Evolutionary conservation across 2,329 filamentous ascomycete genomes (phyloP), one percentile per base, ranked within the genome.

Genomic region (Sporothrix brunneoviolacea): DNA sequence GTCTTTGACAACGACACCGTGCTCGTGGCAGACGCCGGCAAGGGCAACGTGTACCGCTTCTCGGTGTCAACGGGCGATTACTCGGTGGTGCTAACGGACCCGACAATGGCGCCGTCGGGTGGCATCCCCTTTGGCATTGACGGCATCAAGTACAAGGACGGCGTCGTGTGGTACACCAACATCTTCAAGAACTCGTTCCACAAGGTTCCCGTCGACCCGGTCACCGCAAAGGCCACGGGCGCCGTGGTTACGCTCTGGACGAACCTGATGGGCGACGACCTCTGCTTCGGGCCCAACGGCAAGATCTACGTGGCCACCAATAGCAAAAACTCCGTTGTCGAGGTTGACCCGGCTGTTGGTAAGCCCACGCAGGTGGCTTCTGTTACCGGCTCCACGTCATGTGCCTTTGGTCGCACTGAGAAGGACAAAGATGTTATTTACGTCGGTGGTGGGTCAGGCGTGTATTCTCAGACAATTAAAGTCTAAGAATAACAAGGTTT

Each of bases 111-210:
- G 0, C 62, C 62, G 1, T 55, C 58, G 5, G 61, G 60, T 6
- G 53, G 50, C n/a, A 64, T 65, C 27, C 61, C 61, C 8, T 65
- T 65, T 19, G 63, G 63, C 22, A 64, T 65, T 41, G 64, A 65
- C 54, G 64, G 64, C 27, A 60, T 64, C 50, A 62, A 62, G 49
- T 63, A 63, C 55, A 44, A 46, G 21, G 58, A 63, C 54, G 59
- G 60, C 21, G 56, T 54, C 10, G 55, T 65, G 7, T 66, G 62
- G 61, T 66, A 64, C 58, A 66, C 62, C 37, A 65, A 65, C 55
- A 64, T 65, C 49, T 64, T 65, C 57, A 60, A 59, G 55, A 65
- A 67, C 57, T 62, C 58, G 40, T 63, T 66, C 58, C 60, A 65
- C 59, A 62, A 61, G 54, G 49, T 65, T 9, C 28, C 60, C 9